A percentile compares a stretch with the other conserved stretches of the same genome.
Evolutionary conservation across 2,329 filamentous ascomycete species (phyloP).

Genomic region (Colletotrichum sidae): DNA sequence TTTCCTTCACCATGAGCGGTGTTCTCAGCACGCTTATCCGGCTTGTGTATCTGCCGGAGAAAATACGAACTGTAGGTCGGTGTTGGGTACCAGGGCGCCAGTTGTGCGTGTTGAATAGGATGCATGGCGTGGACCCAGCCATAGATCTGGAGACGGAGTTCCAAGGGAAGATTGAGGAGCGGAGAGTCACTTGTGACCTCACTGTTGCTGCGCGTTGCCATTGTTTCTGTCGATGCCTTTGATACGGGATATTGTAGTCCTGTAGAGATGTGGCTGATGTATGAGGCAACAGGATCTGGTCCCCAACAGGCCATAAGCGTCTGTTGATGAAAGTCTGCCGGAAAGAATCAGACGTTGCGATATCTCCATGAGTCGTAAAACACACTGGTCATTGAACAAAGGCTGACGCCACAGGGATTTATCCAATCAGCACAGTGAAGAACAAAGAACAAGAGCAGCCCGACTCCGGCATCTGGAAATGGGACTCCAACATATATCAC

Average conservation of each 20-base stretch:
- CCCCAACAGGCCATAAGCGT: conserved; percentile 1
- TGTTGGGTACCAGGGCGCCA: conserved; percentile 54
- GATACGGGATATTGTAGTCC: background rate
- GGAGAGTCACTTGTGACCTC: conserved; percentile 17
- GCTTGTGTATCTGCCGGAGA: conserved; percentile 39
- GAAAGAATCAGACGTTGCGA: background rate
- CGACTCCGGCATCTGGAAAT: too few relatives aligned
- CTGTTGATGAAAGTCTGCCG: background rate
- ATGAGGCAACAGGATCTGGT: background rate
- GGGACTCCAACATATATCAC: too few relatives aligned
- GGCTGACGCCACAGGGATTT: too few relatives aligned
- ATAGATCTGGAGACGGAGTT: conserved; percentile 61
- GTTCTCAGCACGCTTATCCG: conserved; percentile 8
- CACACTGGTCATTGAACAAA: too few relatives aligned
- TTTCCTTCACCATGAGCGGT: conserved; percentile 6
- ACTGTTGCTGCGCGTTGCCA: background rate
- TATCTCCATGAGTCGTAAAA: background rate
- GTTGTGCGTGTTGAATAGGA: conserved; percentile 51
- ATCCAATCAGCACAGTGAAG: too few relatives aligned
- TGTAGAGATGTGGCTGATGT: background rate
- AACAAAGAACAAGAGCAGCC: too few relatives aligned
- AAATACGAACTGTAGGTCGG: conserved; percentile 48
- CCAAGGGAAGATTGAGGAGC: conserved; percentile 54
- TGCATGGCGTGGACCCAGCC: conserved; percentile 52
- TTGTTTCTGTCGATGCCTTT: background rate